phyloP scores from a whole-genome alignment of 176 grass and related monocot species.

The Hordeum marinum region DNA sequence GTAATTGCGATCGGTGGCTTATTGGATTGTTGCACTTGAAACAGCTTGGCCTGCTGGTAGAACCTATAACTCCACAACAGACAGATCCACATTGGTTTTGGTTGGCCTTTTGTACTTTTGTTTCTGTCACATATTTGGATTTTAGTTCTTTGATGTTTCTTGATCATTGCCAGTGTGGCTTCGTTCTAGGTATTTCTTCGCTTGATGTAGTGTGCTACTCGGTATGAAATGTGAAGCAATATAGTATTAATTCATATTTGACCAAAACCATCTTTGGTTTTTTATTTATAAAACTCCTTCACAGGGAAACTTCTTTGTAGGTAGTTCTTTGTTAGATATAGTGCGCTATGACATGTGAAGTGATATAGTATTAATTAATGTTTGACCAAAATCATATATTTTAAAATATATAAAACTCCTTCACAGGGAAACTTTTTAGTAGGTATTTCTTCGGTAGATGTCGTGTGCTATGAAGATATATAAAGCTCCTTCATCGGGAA shows the following conservation, averaged over 20 bases:
- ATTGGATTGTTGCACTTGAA: conserved; percentile 22
- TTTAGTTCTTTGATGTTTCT: conserved; percentile 31
- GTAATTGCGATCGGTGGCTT: neutral
- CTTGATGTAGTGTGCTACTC: neutral
- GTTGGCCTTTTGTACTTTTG: conserved; percentile 47
- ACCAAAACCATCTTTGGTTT: neutral
- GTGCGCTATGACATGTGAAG: neutral
- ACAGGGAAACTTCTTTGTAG: too few species aligned
- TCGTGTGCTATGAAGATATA: neutral
- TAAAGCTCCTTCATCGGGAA: neutral
- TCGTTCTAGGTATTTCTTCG: conserved; percentile 20
- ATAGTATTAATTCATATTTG: neutral
- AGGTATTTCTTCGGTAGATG: neutral
- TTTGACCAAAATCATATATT: neutral
- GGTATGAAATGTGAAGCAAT: neutral
- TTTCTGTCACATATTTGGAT: conserved; percentile 43
- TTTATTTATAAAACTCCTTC: neutral
- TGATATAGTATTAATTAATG: neutral
- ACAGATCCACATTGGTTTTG: conserved; percentile 41
- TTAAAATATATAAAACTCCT: neutral
- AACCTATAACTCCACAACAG: conserved; percentile 25
- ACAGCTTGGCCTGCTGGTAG: conserved; percentile 28
- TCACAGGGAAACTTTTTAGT: neutral
- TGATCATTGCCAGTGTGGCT: neutral
- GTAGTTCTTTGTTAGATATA: neutral